Evolutionary conservation across 345 rosid species (phyloP).

Genomic region (Salix caprea): DNA sequence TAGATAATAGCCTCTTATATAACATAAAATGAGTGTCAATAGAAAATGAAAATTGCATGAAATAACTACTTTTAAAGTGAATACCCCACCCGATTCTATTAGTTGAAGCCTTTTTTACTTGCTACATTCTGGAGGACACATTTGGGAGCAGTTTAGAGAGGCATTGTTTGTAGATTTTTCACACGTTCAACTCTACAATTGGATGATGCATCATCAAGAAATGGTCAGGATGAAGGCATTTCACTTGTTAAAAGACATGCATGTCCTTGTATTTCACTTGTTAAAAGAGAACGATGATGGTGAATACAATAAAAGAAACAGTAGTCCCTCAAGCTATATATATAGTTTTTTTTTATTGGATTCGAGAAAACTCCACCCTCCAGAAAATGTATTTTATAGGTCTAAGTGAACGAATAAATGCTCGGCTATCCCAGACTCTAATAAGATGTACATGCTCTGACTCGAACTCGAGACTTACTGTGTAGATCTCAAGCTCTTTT

Average conservation of each 20-base stretch:
- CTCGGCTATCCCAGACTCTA: rapidly evolving
- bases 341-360: too few species aligned
- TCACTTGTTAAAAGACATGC: conserved; percentile 34
- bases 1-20: too few species aligned
- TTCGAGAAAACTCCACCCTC: conserved; percentile 3
- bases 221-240: conserved; percentile 51
- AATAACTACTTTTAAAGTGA: too few species aligned
- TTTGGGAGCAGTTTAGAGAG: conserved; percentile 59
- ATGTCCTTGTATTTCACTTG: conserved; percentile 58
- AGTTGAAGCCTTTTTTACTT: background rate
- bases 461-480: too few species aligned
- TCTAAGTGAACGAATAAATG: rapidly evolving
- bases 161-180: conserved; percentile 54
- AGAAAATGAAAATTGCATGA: too few species aligned
- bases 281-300: too few species aligned
- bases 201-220: conserved; percentile 44
- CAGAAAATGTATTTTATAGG: rapidly evolving
- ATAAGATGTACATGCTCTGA: rapidly evolving
- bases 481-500: too few species aligned
- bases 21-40: too few species aligned
- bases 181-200: conserved; percentile 57
- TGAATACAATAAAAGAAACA: too few species aligned
- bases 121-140: conserved; percentile 51
- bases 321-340: background rate
- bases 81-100: too few species aligned